Percentiles rank a stretch among this genome's conserved stretches.
phyloP scores from a whole-genome alignment of 2,329 filamentous ascomycete genomes.

The Cryphonectria radicalis region DNA sequence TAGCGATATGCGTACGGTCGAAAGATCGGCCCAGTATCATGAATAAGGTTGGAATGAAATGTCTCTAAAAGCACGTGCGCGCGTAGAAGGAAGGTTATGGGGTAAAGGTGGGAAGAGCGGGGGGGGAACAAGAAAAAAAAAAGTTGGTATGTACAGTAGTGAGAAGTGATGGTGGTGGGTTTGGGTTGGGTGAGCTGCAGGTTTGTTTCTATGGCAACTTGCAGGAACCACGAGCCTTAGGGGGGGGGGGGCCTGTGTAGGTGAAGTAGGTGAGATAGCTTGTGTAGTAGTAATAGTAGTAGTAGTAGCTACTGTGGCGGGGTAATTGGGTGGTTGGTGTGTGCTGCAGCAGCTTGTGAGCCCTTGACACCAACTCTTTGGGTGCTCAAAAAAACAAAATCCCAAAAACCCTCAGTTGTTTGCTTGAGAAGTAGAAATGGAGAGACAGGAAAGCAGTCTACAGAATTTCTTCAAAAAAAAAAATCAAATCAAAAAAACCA shows the following conservation, averaged over 20 bases:
- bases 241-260: background rate
- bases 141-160: background rate
- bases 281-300: background rate
- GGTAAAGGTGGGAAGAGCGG: background rate
- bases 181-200: background rate
- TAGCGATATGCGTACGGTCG: background rate
- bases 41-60: slow-evolving; percentile 26
- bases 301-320: slow-evolving; percentile 4
- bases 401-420: background rate
- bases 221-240: background rate
- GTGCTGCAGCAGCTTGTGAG: background rate
- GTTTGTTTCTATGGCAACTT: slow-evolving; percentile 16
- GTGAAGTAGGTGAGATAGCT: background rate
- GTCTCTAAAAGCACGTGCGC: background rate
- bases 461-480: background rate
- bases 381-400: too few relatives aligned
- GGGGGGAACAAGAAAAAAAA: too few relatives aligned
- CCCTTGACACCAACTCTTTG: background rate
- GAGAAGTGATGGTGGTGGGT: background rate
- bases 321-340: background rate
- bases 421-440: background rate
- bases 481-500: too few relatives aligned
- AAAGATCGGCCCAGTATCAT: background rate
- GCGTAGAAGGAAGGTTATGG: slow-evolving; percentile 12
- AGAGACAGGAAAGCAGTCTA: background rate